A percentile compares a stretch with the other conserved stretches of the same genome.
Evolutionary conservation across 805 yeast species (phyloP).

Genomic region (Allodekkera sacchari): DNA sequence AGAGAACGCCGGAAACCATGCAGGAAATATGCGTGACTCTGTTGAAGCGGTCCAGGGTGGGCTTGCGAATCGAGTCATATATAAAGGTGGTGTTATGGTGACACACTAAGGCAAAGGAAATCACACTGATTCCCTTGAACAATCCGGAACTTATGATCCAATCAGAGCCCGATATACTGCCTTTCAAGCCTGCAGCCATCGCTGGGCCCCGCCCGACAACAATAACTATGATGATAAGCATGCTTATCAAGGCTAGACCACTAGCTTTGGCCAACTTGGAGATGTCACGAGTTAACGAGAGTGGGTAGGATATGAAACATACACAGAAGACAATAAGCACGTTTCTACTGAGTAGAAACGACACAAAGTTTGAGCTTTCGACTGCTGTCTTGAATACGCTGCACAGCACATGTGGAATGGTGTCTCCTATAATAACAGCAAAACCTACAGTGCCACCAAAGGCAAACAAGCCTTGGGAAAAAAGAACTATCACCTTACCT

Average conservation of each 20-base stretch:
- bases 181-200: constrained; percentile 38
- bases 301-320: constrained; percentile 68
- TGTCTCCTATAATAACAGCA: constrained; percentile 90
- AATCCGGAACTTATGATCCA: constrained; percentile 54
- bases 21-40: constrained; percentile 79
- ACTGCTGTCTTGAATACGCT: constrained; percentile 48
- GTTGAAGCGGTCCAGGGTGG: constrained; percentile 69
- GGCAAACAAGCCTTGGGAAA: constrained; percentile 83
- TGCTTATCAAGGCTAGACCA: constrained; percentile 77
- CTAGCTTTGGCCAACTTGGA: constrained; percentile 81
- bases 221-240: constrained; percentile 68
- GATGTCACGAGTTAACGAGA: constrained; percentile 73
- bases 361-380: constrained; percentile 29
- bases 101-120: constrained; percentile 91
- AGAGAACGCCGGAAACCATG: constrained; percentile 68
- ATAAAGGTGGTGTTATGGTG: constrained; percentile 92
- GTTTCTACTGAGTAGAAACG: constrained; percentile 56
- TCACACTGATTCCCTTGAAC: constrained; percentile 89
- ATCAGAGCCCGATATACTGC: constrained; percentile 33
- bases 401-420: constrained; percentile 81
- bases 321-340: constrained; percentile 66
- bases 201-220: constrained; percentile 71
- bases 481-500: constrained; percentile 60
- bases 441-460: constrained; percentile 93
- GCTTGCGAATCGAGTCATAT: constrained; percentile 70